A percentile compares a stretch with the other conserved stretches of the same genome.
Conservation (phyloP, 208 protist genomes). For the Leishmania major region DNA sequence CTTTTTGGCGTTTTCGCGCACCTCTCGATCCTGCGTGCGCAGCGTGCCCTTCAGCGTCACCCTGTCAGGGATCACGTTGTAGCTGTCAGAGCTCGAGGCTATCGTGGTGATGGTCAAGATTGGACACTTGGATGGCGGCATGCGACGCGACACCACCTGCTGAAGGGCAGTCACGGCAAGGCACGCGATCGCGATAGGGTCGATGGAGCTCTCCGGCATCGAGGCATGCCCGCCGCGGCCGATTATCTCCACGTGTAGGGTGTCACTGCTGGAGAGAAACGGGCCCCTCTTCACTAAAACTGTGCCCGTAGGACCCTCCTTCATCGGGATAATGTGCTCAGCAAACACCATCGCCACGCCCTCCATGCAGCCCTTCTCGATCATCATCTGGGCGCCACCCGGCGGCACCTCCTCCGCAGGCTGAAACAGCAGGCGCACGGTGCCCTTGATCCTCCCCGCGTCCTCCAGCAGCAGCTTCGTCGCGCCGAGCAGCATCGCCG, state of each 20-base stretch:
- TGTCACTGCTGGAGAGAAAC: conserved; percentile 32
- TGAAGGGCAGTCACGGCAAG: conserved; percentile 53
- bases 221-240: conserved; percentile 67
- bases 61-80: conserved; percentile 62
- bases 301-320: conserved; percentile 20
- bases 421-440: conserved; percentile 80
- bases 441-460: conserved; percentile 48
- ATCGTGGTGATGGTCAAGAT: conserved; percentile 51
- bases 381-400: conserved; percentile 54
- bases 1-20: conserved; percentile 32
- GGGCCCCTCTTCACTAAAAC: conserved; percentile 31
- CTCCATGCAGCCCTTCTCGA: conserved; percentile 52
- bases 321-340: conserved; percentile 32
- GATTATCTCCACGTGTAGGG: conserved; percentile 38
- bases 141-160: conserved; percentile 53
- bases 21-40: conserved; percentile 4
- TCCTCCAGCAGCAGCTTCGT: conserved; percentile 52
- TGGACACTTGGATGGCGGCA: conserved; percentile 37
- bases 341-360: conserved; percentile 68
- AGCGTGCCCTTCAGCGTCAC: conserved; percentile 53
- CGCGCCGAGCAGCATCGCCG: conserved; percentile 63
- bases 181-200: conserved; percentile 51
- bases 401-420: conserved; percentile 67
- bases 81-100: conserved; percentile 44
- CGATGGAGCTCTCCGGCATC: conserved; percentile 49